These are phyloP conservation scores for Metschnikowia henanensis DNA, from an alignment of 805 yeast genomes.

Conservation along the genomic window DNA sequence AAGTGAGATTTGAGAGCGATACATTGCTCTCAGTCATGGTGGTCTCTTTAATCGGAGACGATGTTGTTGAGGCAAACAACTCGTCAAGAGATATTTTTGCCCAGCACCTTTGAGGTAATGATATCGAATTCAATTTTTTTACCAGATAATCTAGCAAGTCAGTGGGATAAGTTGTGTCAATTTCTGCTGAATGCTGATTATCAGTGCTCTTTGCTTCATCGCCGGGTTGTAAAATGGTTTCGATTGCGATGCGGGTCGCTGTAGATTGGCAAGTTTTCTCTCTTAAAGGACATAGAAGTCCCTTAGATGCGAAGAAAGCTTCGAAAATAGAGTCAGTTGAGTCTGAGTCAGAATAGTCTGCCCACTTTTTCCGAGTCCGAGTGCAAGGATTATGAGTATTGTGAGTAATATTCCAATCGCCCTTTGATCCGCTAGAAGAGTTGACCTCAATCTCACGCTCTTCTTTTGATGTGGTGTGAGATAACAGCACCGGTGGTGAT, in stretches of 20 bases:
- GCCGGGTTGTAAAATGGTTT: background rate
- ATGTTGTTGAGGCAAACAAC: background rate
- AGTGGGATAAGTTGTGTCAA: background rate
- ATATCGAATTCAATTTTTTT: too few species aligned
- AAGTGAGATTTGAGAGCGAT: too few species aligned
- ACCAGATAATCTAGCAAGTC: background rate
- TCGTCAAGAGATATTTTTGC: background rate
- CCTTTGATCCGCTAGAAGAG: too few species aligned
- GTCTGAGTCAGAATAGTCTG: slow-evolving; percentile 8
- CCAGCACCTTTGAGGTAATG: background rate
- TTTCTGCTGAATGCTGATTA: background rate
- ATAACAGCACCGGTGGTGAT: too few species aligned
- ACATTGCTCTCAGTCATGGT: too few species aligned
- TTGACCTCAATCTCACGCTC: too few species aligned
- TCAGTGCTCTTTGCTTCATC: too few species aligned
- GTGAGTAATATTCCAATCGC: too few species aligned
- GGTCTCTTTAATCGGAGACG: too few species aligned
- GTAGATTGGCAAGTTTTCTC: background rate
- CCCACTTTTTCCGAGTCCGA: slow-evolving; percentile 8
- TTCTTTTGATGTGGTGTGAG: too few species aligned
- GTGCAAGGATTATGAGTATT: slow-evolving; percentile 9
- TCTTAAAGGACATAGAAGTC: background rate
- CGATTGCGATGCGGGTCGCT: too few species aligned
- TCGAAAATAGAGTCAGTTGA: slow-evolving; percentile 1
- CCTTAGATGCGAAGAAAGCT: slow-evolving; percentile 1